Base-by-base conservation (phyloP, 2,329 filamentous ascomycete genomes). In the Cadophora gregata region DNA sequence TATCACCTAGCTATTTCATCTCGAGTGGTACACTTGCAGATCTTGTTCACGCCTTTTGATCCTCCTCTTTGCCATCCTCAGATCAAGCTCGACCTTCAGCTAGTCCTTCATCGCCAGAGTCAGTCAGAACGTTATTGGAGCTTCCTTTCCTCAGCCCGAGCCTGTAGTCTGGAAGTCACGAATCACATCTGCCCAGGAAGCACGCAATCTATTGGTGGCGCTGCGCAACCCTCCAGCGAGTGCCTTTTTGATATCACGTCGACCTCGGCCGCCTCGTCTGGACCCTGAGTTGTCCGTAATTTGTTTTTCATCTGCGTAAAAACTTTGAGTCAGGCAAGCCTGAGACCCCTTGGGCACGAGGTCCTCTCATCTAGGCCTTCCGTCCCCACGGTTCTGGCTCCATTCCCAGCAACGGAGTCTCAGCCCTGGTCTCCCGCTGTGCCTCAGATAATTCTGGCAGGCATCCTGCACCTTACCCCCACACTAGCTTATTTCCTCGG, bases 131-230 rank as follows among this genome's bases (percentile, higher is more conserved):
- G 16, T 59, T 42, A 27, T 48, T 64, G 6, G 36, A 36, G 45
- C 47, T 55, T 19, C 42, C 16, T 56, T 33, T 55, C 45, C 48
- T 29, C 33, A 50, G 50, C 42, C 47, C n/a, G 33, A 42, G 12
- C 42, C 27, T 42, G 59, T 9, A 48, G 2, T 19, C n/a, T 42
- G 42, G 16, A 31, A 25, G 36, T 61, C 55, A 64, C 65, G 45
- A 66, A 65, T 63, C 67, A 64, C 21, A 33, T 53, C 45, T 21
- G 1, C 36, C 47, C 21, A 38, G 33, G 53, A 65, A 73, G 71
- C 71, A 73, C 71, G 71, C 70, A 73, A 73, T 73, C 58, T 70
- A 71, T 71, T 71, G 69, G 71, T 72, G 71, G 71, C 71, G 67
- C 55, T 12, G 24, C 65, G 62, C 55, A 60, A 66, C 51, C 29